Conservation (phyloP, 23 red algal genomes). For the Gracilaria vermiculophylla region DNA sequence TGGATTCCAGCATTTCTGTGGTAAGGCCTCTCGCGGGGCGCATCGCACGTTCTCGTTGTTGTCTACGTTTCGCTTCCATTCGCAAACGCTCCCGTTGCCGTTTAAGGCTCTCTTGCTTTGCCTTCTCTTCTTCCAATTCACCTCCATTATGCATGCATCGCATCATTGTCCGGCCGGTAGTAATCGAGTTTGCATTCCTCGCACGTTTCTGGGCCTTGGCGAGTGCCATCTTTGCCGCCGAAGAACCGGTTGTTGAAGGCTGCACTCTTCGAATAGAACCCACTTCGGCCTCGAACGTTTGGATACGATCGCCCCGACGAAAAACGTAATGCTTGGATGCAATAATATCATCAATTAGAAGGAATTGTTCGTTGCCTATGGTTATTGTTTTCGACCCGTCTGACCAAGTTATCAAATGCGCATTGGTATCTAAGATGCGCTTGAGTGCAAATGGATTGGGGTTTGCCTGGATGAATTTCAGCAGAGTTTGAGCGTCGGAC, state of each 20-base stretch:
- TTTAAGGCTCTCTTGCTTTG: constrained; percentile 30
- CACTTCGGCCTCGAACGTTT: constrained; percentile 50
- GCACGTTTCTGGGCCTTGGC: constrained; percentile 43
- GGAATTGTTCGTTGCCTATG: constrained; percentile 52
- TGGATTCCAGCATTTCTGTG: constrained; percentile 27
- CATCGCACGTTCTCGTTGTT: constrained; percentile 32
- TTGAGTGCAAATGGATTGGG: constrained; percentile 23
- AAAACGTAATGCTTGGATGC: constrained; percentile 58
- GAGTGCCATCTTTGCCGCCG: constrained; percentile 30
- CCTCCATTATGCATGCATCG: constrained; percentile 46
- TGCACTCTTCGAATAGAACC: constrained; percentile 29
- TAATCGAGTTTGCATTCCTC: neutral
- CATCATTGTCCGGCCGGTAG: constrained; percentile 45
- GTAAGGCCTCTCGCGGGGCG: constrained; percentile 28
- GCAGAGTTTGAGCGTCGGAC: constrained; percentile 15
- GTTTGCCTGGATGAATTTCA: neutral
- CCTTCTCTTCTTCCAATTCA: constrained; percentile 48
- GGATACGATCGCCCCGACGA: constrained; percentile 36
- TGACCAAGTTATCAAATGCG: constrained; percentile 55
- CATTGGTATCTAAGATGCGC: constrained; percentile 43
- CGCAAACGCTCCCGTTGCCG: constrained; percentile 34
- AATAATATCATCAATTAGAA: constrained; percentile 53
- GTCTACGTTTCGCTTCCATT: constrained; percentile 51
- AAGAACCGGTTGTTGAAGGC: constrained; percentile 29
- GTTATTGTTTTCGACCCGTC: constrained; percentile 63